Evolutionary conservation across 139 green algal species (phyloP).

Genomic region (Chlorokybus atmophyticus): DNA sequence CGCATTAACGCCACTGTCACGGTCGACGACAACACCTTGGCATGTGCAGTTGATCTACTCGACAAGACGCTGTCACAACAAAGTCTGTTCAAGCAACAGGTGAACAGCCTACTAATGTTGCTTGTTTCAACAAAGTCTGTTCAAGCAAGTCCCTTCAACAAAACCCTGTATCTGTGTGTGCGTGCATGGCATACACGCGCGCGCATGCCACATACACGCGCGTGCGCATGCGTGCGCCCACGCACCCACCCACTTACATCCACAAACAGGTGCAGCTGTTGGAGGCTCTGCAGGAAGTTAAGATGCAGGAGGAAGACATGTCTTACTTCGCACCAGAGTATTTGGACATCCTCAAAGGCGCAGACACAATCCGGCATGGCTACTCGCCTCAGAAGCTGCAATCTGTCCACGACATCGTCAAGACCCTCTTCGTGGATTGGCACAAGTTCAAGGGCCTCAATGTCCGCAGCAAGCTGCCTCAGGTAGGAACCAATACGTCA

Average conservation of each 20-base stretch:
- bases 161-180: too few species aligned
- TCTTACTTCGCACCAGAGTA: constrained; percentile 17
- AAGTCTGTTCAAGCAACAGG: too few species aligned
- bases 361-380: constrained; percentile 26
- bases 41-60: too few species aligned
- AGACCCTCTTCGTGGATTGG: constrained; percentile 42
- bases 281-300: constrained; percentile 49
- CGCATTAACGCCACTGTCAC: constrained; percentile 32
- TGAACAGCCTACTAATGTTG: too few species aligned
- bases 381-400: constrained; percentile 41
- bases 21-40: constrained; percentile 9
- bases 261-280: constrained; percentile 35
- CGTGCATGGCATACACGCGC: too few species aligned
- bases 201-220: too few species aligned
- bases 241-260: too few species aligned
- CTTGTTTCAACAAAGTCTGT: too few species aligned
- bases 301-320: constrained; percentile 39
- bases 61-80: too few species aligned
- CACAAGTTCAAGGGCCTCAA: constrained; percentile 36
- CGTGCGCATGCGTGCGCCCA: too few species aligned
- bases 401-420: constrained; percentile 35
- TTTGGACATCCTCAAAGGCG: constrained; percentile 26
- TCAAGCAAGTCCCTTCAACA: too few species aligned
- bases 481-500: too few species aligned
- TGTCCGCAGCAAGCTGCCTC: constrained; percentile 27